Base-by-base conservation (phyloP, 2,329 filamentous ascomycete species). In the Alternaria ethzedia region DNA sequence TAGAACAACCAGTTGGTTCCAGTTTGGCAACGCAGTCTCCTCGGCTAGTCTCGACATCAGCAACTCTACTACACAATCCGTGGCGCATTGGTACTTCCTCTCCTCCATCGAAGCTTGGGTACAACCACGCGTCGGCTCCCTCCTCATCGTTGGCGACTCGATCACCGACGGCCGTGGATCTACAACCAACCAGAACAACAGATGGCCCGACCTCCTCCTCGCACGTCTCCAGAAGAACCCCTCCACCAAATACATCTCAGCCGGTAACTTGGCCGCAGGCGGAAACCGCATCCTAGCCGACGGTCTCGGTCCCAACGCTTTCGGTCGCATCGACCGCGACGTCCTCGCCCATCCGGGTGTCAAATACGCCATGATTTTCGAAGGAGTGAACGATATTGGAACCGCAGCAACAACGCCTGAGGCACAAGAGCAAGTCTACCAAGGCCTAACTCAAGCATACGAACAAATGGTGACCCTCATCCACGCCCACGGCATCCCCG, bases 221-320 rank as follows among this genome's bases (percentile, higher is more conserved):
- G 82, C 59, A 78, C 89, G 81, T 83, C 87, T 71, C 72, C 83
- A 67, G 73, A 82, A 70, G 49, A 52, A 25, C 50, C 73, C 75
- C 10, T 66, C 75, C 12, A 84, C 85, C 50, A 80, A 78, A 21
- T 79, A 85, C 64, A 83, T 91, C 54, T 84, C 84, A 12, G 78
- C 91, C 12, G 82, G 85, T 66, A 91, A 91, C 79, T 86, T 91
- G 77, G 89, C 89, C 2, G 89, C 89, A 1, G 89, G 89, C 47
- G 90, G 89, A n/a, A 91, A 91, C 76, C 81, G 88, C 0, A 83
- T 91, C 3, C 83, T 91, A 1, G 79, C 80, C 10, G 88, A 89
- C 55, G 87, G 89, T 0, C 82, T 90, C 0, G 89, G 90, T 0
- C 89, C 89, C 3, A 87, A 86, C 41, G 84, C 87, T 1, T 79